Evolutionary conservation across 805 yeast genomes (phyloP), one percentile per base, ranked within the genome.

Genomic region (Nakazawaea pomicola): DNA sequence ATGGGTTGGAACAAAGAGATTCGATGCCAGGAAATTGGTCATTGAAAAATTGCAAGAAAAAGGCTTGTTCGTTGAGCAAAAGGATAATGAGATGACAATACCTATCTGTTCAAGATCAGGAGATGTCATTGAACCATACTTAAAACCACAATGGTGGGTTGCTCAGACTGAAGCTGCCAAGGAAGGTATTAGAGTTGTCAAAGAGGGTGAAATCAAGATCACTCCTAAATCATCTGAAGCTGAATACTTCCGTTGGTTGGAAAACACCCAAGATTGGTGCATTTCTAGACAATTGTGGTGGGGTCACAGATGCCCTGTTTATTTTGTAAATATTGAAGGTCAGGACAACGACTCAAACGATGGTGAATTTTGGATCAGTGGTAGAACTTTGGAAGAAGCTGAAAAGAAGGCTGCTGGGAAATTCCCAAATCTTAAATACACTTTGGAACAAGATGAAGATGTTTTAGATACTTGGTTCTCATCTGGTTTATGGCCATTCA

Each of bases 121-220:
- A 51, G 99, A 93, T 66, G 72, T 93, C 49, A 90, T 93, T 56
- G 99, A 93, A 71, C 99, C 99, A 40, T 71, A 87, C 57, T 74
- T 93, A 68, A 93, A 93, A 70, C 99, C 99, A 47, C 99, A 93
- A 71, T 93, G 99, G 99, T 93, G 97, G 97, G 97, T 93, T 50
- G 69, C 86, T 46, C 96, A 90, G 68, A 74, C 73, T 55, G 85
- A 80, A 43, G 85, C 88, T 85, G 99, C 98, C 39, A 70, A 73
- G 49, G 88, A 75, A 46, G 96, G 96, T 43, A 80, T 90, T 52
- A 72, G 78, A 40, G 97, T 88, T 41, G 96, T 91, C 46, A 78
- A 76, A 63, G 70, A 72, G 28, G 97, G 97, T 50, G 78, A 79
- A 40, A 76, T 91, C 55, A 76, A 78, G 41, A 87, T 93, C 56